Percentiles rank a stretch among this genome's conserved stretches.
Evolutionary conservation across 805 yeast genomes (phyloP).

Genomic region (Saccharomycopsis guyanensis): DNA sequence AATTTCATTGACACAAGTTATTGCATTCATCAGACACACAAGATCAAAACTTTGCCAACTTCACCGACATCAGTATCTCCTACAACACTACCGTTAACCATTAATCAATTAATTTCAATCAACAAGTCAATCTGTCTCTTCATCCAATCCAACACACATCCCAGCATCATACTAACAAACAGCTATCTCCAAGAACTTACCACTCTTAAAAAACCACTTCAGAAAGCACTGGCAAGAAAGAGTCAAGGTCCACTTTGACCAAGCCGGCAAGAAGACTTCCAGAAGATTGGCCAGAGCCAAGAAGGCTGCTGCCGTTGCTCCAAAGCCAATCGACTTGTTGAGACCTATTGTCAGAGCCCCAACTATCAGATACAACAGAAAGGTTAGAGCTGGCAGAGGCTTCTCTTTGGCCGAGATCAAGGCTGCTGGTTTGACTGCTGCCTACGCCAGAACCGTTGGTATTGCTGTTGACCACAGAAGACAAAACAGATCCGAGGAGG

Average conservation of each 20-base stretch:
- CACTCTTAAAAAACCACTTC: slow-evolving; percentile 99
- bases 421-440: slow-evolving; percentile 90
- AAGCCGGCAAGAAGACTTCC: slow-evolving; percentile 98
- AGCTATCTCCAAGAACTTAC: slow-evolving; percentile 98
- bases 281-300: slow-evolving; percentile 92
- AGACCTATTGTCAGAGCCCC: slow-evolving; percentile 99
- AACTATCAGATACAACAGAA: slow-evolving; percentile 98
- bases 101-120: too few species aligned
- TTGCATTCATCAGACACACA: too few species aligned
- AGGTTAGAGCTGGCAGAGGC: slow-evolving; percentile 99
- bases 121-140: too few species aligned
- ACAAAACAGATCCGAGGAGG: slow-evolving; percentile 95
- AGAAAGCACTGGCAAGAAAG: slow-evolving; percentile 99
- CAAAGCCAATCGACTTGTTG: slow-evolving; percentile 93
- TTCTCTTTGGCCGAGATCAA: slow-evolving; percentile 96
- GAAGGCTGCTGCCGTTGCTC: slow-evolving; percentile 93
- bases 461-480: slow-evolving; percentile 99
- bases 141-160: too few species aligned
- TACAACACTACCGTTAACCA: too few species aligned
- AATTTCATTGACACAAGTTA: too few species aligned
- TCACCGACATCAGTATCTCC: too few species aligned
- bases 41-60: too few species aligned
- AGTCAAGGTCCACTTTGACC: slow-evolving; percentile 99
- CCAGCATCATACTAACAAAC: slow-evolving; percentile 7
- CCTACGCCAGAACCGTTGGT: slow-evolving; percentile 97